Evolutionary conservation across 768 basidiomycete species (phyloP).

Genomic region (Thelephora ganbajun): DNA sequence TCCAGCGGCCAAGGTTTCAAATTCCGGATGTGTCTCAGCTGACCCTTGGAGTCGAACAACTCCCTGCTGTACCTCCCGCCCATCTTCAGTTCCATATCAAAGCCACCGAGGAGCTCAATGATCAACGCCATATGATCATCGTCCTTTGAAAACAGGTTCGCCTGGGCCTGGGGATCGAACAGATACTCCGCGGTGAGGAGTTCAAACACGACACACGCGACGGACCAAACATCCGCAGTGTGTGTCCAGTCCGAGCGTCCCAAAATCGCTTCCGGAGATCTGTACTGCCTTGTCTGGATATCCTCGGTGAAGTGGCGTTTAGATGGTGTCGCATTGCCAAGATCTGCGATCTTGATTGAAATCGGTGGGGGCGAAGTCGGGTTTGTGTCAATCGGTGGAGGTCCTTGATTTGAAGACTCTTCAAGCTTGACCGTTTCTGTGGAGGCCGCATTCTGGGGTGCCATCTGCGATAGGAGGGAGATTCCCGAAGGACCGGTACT

Average conservation of each 20-base stretch:
- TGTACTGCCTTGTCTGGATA: constrained; percentile 94
- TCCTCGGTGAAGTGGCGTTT: constrained; percentile 86
- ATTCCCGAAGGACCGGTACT: constrained; percentile 12
- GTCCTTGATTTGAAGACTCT: no score
- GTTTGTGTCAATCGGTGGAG: constrained; percentile 3
- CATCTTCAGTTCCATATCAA: constrained; percentile 58
- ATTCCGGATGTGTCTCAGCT: constrained; percentile 56
- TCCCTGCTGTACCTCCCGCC: constrained; percentile 77
- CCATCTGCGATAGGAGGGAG: constrained; percentile 22
- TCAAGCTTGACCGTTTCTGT: neutral
- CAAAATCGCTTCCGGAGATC: constrained; percentile 86
- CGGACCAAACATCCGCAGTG: constrained; percentile 82
- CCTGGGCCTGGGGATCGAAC: constrained; percentile 79
- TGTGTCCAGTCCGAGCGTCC: constrained; percentile 79
- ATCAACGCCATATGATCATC: constrained; percentile 96
- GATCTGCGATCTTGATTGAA: constrained; percentile 84
- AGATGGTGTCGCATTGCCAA: constrained; percentile 91
- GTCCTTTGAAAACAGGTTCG: constrained; percentile 76
- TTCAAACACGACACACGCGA: constrained; percentile 85
- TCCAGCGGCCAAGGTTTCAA: constrained; percentile 73
- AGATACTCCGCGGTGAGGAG: constrained; percentile 84
- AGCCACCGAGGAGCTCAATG: constrained; percentile 80
- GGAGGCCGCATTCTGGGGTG: constrained; percentile 12
- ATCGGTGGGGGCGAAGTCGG: constrained; percentile 31
- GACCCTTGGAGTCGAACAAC: constrained; percentile 59